Conservation (phyloP, 2,329 filamentous ascomycete genomes). For the Sclerotinia glacialis region DNA sequence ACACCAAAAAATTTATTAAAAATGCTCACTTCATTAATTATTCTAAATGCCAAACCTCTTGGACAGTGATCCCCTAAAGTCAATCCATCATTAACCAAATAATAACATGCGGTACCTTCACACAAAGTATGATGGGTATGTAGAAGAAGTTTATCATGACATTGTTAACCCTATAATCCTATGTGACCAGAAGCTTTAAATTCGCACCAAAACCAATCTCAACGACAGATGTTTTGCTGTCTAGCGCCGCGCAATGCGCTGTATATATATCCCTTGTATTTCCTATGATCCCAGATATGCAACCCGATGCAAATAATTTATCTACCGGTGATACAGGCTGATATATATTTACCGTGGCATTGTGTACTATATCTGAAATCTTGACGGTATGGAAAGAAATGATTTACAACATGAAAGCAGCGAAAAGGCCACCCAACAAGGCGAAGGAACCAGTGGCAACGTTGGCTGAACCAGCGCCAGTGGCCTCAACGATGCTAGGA, state of each 20-base stretch:
- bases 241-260: constrained; percentile 6
- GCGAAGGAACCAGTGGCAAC: constrained; percentile 2
- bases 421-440: constrained; percentile 7
- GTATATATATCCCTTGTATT: constrained; percentile 6
- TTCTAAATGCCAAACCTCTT: constrained; percentile 1
- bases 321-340: neutral
- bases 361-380: constrained; percentile 5
- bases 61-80: neutral
- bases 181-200: constrained; percentile 16
- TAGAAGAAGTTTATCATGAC: constrained; percentile 17
- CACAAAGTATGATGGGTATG: neutral
- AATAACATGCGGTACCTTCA: neutral
- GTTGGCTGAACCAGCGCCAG: constrained; percentile 6
- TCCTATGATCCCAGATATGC: neutral
- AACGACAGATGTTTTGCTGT: neutral
- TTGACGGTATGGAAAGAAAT: neutral
- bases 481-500: neutral
- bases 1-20: neutral
- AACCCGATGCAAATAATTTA: neutral
- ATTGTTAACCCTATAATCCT: constrained; percentile 13
- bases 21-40: neutral
- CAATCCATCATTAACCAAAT: neutral
- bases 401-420: constrained; percentile 15
- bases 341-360: neutral
- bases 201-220: neutral